These are phyloP conservation scores for Rhinocladiella mackenziei DNA, from an alignment of 2,329 filamentous ascomycete genomes.

Conservation along the genomic window DNA sequence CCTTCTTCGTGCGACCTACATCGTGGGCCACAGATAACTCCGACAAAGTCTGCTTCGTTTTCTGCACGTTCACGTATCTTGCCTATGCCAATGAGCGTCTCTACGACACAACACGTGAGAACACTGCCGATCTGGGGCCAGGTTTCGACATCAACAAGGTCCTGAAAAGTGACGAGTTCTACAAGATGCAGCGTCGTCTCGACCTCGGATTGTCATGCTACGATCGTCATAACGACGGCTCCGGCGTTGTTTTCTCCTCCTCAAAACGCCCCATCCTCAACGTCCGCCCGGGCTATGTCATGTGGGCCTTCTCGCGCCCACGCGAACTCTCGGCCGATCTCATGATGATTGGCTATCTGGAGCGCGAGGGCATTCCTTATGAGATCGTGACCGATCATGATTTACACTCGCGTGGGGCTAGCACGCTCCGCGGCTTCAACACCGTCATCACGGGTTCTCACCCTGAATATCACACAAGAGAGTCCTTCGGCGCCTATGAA, in stretches of 20 bases:
- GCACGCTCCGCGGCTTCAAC: conserved; percentile 23
- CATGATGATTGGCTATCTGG: conserved; percentile 36
- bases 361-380: conserved; percentile 33
- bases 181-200: conserved; percentile 31
- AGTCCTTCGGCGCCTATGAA: conserved; percentile 30
- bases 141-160: conserved; percentile 5
- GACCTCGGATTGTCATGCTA: conserved; percentile 39
- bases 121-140: conserved; percentile 14
- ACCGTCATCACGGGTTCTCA: conserved; percentile 33
- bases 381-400: conserved; percentile 39
- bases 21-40: conserved; percentile 6
- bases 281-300: conserved; percentile 36
- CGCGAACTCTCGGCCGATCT: conserved; percentile 39
- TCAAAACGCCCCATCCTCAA: conserved; percentile 37
- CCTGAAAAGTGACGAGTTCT: conserved; percentile 20
- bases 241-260: conserved; percentile 33
- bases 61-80: conserved; percentile 38
- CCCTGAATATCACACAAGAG: conserved; percentile 35
- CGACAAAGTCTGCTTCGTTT: conserved; percentile 31
- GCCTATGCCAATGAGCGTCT: conserved; percentile 41
- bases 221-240: conserved; percentile 38
- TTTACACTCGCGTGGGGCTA: conserved; percentile 29
- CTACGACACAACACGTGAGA: conserved; percentile 33
- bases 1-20: conserved; percentile 36
- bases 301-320: conserved; percentile 38